Conservation (phyloP, 169 alveolate genomes). For the Eimeria sp. region DNA sequence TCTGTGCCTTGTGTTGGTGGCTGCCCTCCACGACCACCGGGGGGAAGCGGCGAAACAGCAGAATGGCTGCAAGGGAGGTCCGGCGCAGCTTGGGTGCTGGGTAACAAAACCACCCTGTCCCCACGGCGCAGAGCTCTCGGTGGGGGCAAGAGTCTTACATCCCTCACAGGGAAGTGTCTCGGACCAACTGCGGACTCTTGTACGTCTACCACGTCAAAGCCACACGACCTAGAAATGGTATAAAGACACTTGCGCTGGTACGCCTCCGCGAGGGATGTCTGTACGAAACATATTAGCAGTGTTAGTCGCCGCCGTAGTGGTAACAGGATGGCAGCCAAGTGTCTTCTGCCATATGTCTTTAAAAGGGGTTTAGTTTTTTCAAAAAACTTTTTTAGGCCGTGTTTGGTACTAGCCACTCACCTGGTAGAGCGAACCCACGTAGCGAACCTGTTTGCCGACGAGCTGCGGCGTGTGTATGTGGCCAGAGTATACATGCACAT, state of each 20-base stretch:
- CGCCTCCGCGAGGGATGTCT: conserved; percentile 71
- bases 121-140: conserved; percentile 65
- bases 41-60: background rate
- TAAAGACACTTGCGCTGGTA: conserved; percentile 53
- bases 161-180: conserved; percentile 56
- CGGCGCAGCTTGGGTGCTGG: background rate
- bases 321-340: background rate
- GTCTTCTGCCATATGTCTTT: background rate
- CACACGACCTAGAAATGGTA: conserved; percentile 49
- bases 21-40: background rate
- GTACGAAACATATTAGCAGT: background rate
- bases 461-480: conserved; percentile 74
- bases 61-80: background rate
- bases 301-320: background rate
- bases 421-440: conserved; percentile 74
- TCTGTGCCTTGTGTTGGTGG: background rate
- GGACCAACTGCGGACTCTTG: conserved; percentile 72
- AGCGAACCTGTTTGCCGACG: conserved; percentile 63
- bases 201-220: conserved; percentile 36
- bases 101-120: conserved; percentile 56
- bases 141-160: conserved; percentile 48
- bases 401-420: background rate
- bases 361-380: too few species aligned
- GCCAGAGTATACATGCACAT: conserved; percentile 65
- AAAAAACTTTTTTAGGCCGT: too few species aligned